These are phyloP conservation scores for Umbelopsis sp. DNA, from an alignment of 371 early-diverging fungal species.

Conservation along the genomic window DNA sequence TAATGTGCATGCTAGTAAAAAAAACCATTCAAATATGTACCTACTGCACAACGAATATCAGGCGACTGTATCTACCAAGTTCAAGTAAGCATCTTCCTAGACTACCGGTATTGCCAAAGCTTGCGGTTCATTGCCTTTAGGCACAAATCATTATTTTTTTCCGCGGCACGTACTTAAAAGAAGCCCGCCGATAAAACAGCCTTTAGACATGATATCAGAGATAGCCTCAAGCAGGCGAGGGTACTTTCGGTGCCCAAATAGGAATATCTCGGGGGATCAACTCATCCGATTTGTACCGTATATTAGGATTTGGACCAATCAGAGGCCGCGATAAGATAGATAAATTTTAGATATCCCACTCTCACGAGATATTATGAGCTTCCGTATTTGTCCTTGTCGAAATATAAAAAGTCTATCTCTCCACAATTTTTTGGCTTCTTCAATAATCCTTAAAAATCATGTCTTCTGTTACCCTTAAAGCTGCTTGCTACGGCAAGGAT, in stretches of 20 bases:
- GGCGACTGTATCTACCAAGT: too few species aligned
- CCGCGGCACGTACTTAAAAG: too few species aligned
- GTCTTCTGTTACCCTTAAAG: conserved; percentile 37
- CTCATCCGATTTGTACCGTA: conserved; percentile 12
- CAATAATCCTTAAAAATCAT: conserved; percentile 18
- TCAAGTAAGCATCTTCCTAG: too few species aligned
- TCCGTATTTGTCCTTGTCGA: conserved; percentile 15
- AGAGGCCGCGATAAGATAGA: conserved; percentile 1
- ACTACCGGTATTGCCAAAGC: too few species aligned
- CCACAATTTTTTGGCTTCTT: background rate
- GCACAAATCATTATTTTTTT: too few species aligned
- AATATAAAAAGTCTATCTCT: conserved; percentile 3
- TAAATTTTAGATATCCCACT: background rate
- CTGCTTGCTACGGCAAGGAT: conserved; percentile 64
- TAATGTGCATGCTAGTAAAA: too few species aligned
- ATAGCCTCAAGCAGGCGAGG: background rate
- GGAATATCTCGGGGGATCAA: background rate
- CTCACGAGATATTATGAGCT: conserved; percentile 5
- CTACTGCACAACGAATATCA: too few species aligned
- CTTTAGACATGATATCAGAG: too few species aligned
- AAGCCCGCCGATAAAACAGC: too few species aligned
- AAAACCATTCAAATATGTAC: too few species aligned
- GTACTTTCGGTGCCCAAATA: conserved; percentile 6
- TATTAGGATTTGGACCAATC: conserved; percentile 1
- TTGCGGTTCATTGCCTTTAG: too few species aligned